These are phyloP conservation scores for Purshia tridentata DNA, from an alignment of 306 rosid species.

Conservation along the genomic window DNA sequence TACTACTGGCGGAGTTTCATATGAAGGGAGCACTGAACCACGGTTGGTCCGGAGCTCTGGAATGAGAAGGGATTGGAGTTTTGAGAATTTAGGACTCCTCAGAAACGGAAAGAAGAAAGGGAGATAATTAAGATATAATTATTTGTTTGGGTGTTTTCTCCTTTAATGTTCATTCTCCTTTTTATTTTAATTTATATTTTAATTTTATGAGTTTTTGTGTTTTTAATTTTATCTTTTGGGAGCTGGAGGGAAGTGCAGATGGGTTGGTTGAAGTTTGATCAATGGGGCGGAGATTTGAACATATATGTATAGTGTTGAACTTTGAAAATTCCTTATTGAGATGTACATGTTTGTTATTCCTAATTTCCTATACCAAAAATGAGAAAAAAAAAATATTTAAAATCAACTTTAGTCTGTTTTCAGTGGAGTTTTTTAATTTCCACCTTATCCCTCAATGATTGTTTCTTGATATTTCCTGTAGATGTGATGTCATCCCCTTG, in stretches of 20 bases:
- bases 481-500: too few species aligned
- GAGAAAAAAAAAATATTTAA: too few species aligned
- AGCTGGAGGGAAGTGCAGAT: neutral
- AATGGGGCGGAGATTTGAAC: neutral
- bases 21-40: constrained; percentile 35
- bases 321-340: neutral
- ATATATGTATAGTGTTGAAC: neutral
- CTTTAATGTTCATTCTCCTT: neutral
- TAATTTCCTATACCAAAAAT: neutral
- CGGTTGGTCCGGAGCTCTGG: constrained; percentile 67
- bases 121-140: constrained; percentile 8
- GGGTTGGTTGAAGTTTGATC: neutral
- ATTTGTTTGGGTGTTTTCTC: neutral
- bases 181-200: neutral
- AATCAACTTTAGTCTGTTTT: too few species aligned
- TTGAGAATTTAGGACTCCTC: constrained; percentile 47
- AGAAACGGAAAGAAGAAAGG: constrained; percentile 32
- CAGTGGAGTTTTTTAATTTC: too few species aligned
- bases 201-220: neutral
- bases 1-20: constrained; percentile 27
- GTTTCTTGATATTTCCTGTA: too few species aligned
- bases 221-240: neutral
- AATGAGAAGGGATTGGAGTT: constrained; percentile 93
- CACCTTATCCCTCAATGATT: too few species aligned
- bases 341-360: neutral